A percentile compares a stretch with the other conserved stretches of the same genome.
These are phyloP conservation scores for Grammothele lineata DNA, from an alignment of 768 basidiomycete genomes.

Conservation along the genomic window DNA sequence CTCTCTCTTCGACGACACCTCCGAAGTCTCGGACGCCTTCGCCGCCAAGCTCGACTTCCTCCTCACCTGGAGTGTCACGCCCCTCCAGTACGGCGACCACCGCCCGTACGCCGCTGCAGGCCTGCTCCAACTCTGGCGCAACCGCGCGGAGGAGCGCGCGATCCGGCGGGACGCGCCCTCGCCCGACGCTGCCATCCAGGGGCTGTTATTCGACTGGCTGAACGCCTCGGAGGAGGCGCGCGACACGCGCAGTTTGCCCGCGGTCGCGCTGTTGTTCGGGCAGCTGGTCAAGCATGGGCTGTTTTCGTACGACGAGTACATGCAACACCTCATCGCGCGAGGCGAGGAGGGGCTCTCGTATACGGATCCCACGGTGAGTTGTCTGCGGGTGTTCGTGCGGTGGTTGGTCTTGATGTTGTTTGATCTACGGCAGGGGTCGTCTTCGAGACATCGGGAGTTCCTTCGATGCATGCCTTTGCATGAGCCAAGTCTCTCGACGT, in stretches of 20 bases:
- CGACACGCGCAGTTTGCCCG: slow-evolving; percentile 48
- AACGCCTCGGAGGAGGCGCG: slow-evolving; percentile 61
- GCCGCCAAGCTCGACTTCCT: slow-evolving; percentile 69
- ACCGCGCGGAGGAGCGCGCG: slow-evolving; percentile 57
- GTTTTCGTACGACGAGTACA: slow-evolving; percentile 72
- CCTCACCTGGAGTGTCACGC: slow-evolving; percentile 78
- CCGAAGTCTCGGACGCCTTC: slow-evolving; percentile 39
- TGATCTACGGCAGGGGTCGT: slow-evolving; percentile 29
- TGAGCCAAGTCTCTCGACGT: slow-evolving; percentile 51
- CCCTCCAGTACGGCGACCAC: slow-evolving; percentile 79
- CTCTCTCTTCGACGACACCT: slow-evolving; percentile 51
- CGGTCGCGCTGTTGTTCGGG: slow-evolving; percentile 66
- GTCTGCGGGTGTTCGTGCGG: too few species aligned
- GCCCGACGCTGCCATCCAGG: slow-evolving; percentile 64
- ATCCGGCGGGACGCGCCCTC: slow-evolving; percentile 55
- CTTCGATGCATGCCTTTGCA: slow-evolving; percentile 71
- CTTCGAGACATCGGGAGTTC: slow-evolving; percentile 66
- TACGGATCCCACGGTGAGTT: slow-evolving; percentile 33
- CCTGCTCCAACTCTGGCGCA: slow-evolving; percentile 59
- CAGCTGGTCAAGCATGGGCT: slow-evolving; percentile 65
- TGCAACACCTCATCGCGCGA: slow-evolving; percentile 78
- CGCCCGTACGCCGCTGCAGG: slow-evolving; percentile 72
- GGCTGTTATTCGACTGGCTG: slow-evolving; percentile 78
- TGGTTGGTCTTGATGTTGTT: neutral
- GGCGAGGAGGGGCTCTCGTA: slow-evolving; percentile 60